Evolutionary conservation across 371 early-diverging fungal genomes (phyloP).

Genomic region (Mucor lusitanicus): DNA sequence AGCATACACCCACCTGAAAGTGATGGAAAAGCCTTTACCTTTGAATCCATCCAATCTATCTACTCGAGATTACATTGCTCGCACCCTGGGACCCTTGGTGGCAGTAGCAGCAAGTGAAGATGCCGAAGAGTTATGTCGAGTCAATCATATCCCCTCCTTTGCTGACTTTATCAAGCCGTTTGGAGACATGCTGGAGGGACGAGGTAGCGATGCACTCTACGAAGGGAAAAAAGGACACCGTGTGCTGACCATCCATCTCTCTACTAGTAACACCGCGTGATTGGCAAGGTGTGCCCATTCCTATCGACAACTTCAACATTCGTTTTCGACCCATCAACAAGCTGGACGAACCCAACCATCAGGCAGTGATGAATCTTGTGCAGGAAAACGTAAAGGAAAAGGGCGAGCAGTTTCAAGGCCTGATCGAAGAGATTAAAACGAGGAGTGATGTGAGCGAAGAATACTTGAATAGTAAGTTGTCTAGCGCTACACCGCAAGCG

Average conservation of each 20-base stretch:
- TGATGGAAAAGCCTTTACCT: conserved; percentile 11
- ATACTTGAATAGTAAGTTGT: conserved; percentile 53
- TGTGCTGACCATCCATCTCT: background rate
- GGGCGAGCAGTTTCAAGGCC: conserved; percentile 14
- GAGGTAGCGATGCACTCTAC: conserved; percentile 48
- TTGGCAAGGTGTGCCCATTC: conserved; percentile 63
- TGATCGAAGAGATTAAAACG: conserved; percentile 26
- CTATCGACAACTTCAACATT: conserved; percentile 68
- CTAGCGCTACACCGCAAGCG: background rate
- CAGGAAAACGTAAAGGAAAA: conserved; percentile 54
- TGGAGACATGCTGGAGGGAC: conserved; percentile 75
- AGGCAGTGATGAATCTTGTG: conserved; percentile 55
- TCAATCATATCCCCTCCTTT: conserved; percentile 70
- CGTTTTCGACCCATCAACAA: conserved; percentile 68
- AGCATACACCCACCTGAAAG: background rate
- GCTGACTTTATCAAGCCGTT: conserved; percentile 82
- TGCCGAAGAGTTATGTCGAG: conserved; percentile 69
- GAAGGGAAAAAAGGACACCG: background rate
- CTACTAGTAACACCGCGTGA: conserved; percentile 68
- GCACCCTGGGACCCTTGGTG: conserved; percentile 71
- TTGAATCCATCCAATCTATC: conserved; percentile 4
- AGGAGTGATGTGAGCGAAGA: conserved; percentile 47
- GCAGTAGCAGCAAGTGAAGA: conserved; percentile 75
- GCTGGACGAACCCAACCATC: conserved; percentile 62
- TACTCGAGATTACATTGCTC: conserved; percentile 61